A percentile compares a stretch with the other conserved stretches of the same genome.
Evolutionary conservation across 768 basidiomycete genomes (phyloP).

Genomic region (Stropharia rugosoannulata): DNA sequence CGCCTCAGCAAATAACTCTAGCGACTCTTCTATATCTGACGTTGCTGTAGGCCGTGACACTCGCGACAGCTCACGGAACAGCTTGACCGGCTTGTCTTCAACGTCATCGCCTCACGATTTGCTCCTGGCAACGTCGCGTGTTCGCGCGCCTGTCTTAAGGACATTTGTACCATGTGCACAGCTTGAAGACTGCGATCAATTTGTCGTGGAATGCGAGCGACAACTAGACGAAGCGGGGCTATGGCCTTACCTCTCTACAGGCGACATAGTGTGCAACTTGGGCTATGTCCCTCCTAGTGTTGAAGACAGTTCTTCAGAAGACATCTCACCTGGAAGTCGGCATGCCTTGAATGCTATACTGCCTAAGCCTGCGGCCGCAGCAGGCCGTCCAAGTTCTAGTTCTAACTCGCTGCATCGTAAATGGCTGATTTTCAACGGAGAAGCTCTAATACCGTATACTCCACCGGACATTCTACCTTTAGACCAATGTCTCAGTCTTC

Average conservation of each 20-base stretch:
- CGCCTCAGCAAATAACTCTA: constrained; percentile 43
- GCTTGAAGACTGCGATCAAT: constrained; percentile 41
- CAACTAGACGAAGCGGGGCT: constrained; percentile 67
- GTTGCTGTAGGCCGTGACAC: constrained; percentile 5
- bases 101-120: constrained; percentile 59
- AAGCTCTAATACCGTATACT: constrained; percentile 56
- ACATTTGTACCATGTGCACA: constrained; percentile 72
- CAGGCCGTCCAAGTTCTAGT: constrained; percentile 9
- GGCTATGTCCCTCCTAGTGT: constrained; percentile 63
- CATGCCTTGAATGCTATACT: constrained; percentile 2
- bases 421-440: constrained; percentile 79
- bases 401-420: constrained; percentile 24
- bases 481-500: constrained; percentile 57
- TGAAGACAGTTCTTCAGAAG: constrained; percentile 26
- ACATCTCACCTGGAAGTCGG: not conserved
- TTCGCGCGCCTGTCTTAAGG: constrained; percentile 70
- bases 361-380: constrained; percentile 4
- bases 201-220: constrained; percentile 59
- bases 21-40: constrained; percentile 42
- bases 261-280: constrained; percentile 79
- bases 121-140: constrained; percentile 52
- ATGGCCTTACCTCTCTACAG: constrained; percentile 74
- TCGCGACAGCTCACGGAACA: constrained; percentile 2
- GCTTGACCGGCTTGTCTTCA: not conserved
- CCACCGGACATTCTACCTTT: constrained; percentile 58